Evolutionary conservation across 164 flowering plant species (phyloP).

Genomic region (Platanus orientalis): DNA sequence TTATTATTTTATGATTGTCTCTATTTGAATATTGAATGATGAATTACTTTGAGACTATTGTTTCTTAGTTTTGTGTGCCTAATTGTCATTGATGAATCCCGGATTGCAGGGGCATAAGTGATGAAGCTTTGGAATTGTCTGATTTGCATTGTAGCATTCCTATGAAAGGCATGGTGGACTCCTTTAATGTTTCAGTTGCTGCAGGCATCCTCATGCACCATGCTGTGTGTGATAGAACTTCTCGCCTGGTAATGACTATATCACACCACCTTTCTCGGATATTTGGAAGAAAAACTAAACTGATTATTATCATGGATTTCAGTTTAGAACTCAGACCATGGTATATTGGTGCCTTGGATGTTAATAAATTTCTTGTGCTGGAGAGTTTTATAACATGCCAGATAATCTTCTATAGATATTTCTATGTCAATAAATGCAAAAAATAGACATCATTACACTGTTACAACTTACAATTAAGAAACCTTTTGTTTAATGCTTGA

Average conservation of each 20-base stretch:
- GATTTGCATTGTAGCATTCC: too few relatives aligned
- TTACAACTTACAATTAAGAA: too few relatives aligned
- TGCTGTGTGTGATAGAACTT: conserved; percentile 79
- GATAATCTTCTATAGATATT: not conserved
- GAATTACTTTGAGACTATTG: too few relatives aligned
- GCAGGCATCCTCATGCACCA: conserved; percentile 97
- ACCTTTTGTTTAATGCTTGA: too few relatives aligned
- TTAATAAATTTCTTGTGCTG: not conserved
- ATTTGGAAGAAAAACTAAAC: not conserved
- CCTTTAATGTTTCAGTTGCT: conserved; percentile 97
- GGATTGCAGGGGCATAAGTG: conserved; percentile 77
- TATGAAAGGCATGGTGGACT: conserved; percentile 99
- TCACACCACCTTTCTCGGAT: not conserved
- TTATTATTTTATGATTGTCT: too few relatives aligned
- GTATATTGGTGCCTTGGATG: not conserved
- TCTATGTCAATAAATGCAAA: not conserved
- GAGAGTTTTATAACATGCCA: not conserved
- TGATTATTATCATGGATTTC: not conserved
- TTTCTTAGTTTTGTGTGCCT: too few relatives aligned
- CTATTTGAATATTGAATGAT: too few relatives aligned
- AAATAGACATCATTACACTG: too few relatives aligned
- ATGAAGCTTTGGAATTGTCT: conserved; percentile 73
- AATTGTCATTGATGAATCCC: too few relatives aligned
- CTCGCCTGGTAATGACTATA: conserved; percentile 57
- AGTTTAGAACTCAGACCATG: not conserved